Conservation (phyloP, 2,329 filamentous ascomycete genomes). For the Sporothrix euskadiensis region DNA sequence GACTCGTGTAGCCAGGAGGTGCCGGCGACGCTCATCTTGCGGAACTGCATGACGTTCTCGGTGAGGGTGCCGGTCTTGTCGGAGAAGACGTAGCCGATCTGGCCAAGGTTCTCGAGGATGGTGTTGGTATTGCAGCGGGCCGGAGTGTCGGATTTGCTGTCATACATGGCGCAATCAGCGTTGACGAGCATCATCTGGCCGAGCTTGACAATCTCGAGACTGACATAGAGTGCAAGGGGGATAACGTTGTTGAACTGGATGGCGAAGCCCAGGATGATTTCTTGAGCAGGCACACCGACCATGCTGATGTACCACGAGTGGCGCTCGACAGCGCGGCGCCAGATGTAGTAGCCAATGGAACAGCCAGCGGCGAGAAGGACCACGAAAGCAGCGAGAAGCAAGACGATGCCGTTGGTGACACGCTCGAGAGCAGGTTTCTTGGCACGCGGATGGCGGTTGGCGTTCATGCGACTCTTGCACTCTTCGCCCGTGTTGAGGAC, state of each 20-base stretch:
- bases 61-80: conserved; percentile 95
- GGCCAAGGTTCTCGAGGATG: conserved; percentile 90
- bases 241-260: conserved; percentile 98
- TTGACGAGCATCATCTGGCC: conserved; percentile 77
- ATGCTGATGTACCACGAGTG: conserved; percentile 73
- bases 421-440: conserved; percentile 73
- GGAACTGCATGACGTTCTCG: conserved; percentile 93
- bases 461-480: conserved; percentile 84
- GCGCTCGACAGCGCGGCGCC: conserved; percentile 66
- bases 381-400: conserved; percentile 78
- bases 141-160: conserved; percentile 78
- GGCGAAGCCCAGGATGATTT: conserved; percentile 84
- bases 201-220: conserved; percentile 82
- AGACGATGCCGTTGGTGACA: conserved; percentile 73
- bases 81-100: conserved; percentile 86
- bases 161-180: conserved; percentile 85
- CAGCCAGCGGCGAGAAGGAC: conserved; percentile 76
- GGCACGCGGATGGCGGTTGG: conserved; percentile 76
- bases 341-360: conserved; percentile 78
- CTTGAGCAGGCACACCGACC: conserved; percentile 72
- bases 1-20: conserved; percentile 82
- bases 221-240: conserved; percentile 87
- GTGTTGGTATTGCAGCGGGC: conserved; percentile 90
- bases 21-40: conserved; percentile 86
- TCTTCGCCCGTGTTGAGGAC: conserved; percentile 86